Evolutionary conservation across 805 yeast species (phyloP).

Genomic region (Debaryomyces prosopidis): DNA sequence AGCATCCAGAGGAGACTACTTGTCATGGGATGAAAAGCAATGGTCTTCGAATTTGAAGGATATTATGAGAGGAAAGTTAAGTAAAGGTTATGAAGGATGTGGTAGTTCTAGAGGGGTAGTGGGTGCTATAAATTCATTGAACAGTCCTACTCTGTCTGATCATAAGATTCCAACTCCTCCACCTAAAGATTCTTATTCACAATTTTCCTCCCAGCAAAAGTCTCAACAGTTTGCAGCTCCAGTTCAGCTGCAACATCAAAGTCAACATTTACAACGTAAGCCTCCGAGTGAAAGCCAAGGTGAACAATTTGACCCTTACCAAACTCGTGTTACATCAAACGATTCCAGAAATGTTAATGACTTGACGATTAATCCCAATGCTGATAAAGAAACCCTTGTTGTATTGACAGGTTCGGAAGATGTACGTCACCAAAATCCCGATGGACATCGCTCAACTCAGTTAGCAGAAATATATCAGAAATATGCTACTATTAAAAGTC

Average conservation of each 20-base stretch:
- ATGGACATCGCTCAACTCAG: slow-evolving; percentile 36
- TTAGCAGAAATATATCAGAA: slow-evolving; percentile 45
- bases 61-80: slow-evolving; percentile 35
- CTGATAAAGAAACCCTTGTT: neutral
- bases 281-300: neutral
- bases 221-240: neutral
- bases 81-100: slow-evolving; percentile 67
- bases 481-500: slow-evolving; percentile 38
- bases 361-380: slow-evolving; percentile 11
- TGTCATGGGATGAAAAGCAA: slow-evolving; percentile 37
- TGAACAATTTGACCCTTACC: neutral
- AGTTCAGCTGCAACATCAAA: neutral
- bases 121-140: slow-evolving; percentile 59
- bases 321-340: neutral
- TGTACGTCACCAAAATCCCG: slow-evolving; percentile 1
- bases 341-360: slow-evolving; percentile 12
- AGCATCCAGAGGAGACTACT: slow-evolving; percentile 21
- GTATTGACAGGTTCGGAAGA: neutral
- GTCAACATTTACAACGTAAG: neutral
- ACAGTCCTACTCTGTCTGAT: slow-evolving; percentile 23
- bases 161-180: slow-evolving; percentile 9
- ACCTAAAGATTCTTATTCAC: slow-evolving; percentile 1
- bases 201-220: neutral
- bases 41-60: slow-evolving; percentile 34
- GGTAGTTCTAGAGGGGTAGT: slow-evolving; percentile 66